phyloP scores from a whole-genome alignment of 306 rosid genomes.

The Gastrolobium villosum region DNA sequence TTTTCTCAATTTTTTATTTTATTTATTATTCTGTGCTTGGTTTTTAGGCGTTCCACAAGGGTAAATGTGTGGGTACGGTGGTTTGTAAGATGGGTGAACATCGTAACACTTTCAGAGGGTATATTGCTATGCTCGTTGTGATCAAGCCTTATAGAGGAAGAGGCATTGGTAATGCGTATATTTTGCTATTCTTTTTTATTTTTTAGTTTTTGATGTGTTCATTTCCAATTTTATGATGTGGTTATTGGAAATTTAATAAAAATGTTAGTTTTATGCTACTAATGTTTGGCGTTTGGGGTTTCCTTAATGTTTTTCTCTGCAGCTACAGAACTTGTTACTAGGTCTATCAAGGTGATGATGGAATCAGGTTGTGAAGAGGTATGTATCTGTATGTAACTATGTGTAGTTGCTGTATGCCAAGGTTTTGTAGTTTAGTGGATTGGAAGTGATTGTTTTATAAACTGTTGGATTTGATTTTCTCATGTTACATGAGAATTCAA shows the following conservation, averaged over 20 bases:
- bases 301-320: too few relatives aligned
- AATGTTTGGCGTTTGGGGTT: too few relatives aligned
- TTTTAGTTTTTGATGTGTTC: background rate
- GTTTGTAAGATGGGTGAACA: conserved; percentile 91
- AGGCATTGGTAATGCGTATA: conserved; percentile 66
- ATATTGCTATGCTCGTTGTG: conserved; percentile 87
- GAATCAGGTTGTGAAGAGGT: too few relatives aligned
- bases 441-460: too few relatives aligned
- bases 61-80: conserved; percentile 82
- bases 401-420: too few relatives aligned
- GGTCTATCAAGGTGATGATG: too few relatives aligned
- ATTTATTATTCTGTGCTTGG: background rate
- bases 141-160: conserved; percentile 78
- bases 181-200: background rate
- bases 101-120: conserved; percentile 78
- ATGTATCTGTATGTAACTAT: too few relatives aligned
- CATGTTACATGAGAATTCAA: too few relatives aligned
- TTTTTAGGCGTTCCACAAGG: conserved; percentile 71
- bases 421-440: too few relatives aligned
- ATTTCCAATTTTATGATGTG: conserved; percentile 3
- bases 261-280: too few relatives aligned
- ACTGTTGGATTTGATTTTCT: too few relatives aligned
- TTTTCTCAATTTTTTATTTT: background rate
- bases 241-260: background rate
- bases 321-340: too few relatives aligned